These are phyloP conservation scores for Shiraia sp. DNA, from an alignment of 2,329 filamentous ascomycete genomes.

Conservation along the genomic window DNA sequence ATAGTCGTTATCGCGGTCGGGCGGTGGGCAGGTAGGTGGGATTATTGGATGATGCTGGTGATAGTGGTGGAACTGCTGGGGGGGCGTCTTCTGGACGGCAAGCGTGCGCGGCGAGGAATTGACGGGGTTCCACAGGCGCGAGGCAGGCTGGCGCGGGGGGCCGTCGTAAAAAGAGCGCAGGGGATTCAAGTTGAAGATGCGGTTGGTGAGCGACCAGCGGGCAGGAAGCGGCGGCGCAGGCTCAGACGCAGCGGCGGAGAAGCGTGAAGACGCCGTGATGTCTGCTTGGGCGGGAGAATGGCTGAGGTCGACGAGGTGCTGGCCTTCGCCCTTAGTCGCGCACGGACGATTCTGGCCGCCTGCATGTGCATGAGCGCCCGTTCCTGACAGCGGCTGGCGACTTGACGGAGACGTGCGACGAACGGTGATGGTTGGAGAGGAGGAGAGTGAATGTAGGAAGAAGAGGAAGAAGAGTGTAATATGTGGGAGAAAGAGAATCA, in stretches of 20 bases:
- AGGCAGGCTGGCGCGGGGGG: slow-evolving; percentile 47
- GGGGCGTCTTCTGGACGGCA: slow-evolving; percentile 40
- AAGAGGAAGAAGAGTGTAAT: too few species aligned
- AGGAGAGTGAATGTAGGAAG: too few species aligned
- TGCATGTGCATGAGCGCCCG: too few species aligned
- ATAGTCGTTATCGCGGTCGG: too few species aligned
- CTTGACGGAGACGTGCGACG: too few species aligned
- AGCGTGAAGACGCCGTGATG: slow-evolving; percentile 32
- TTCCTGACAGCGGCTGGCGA: too few species aligned
- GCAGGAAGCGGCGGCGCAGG: slow-evolving; percentile 25
- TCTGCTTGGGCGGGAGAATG: slow-evolving; percentile 11
- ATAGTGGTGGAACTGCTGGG: slow-evolving; percentile 51
- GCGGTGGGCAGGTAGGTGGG: too few species aligned
- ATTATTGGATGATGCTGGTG: slow-evolving; percentile 38
- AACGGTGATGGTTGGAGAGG: too few species aligned
- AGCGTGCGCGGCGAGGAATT: slow-evolving; percentile 60
- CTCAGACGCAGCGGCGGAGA: slow-evolving; percentile 30
- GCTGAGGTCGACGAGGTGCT: slow-evolving; percentile 12
- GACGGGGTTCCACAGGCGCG: slow-evolving; percentile 64
- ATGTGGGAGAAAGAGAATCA: too few species aligned
- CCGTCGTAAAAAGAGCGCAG: slow-evolving; percentile 28
- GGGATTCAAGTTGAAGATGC: slow-evolving; percentile 44
- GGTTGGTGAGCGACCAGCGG: slow-evolving; percentile 49
- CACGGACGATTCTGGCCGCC: too few species aligned
- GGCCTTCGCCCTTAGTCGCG: too few species aligned